A percentile compares a stretch with the other conserved stretches of the same genome.
Evolutionary conservation across 2,329 filamentous ascomycete species (phyloP).

Genomic region (Fusarium setosum): DNA sequence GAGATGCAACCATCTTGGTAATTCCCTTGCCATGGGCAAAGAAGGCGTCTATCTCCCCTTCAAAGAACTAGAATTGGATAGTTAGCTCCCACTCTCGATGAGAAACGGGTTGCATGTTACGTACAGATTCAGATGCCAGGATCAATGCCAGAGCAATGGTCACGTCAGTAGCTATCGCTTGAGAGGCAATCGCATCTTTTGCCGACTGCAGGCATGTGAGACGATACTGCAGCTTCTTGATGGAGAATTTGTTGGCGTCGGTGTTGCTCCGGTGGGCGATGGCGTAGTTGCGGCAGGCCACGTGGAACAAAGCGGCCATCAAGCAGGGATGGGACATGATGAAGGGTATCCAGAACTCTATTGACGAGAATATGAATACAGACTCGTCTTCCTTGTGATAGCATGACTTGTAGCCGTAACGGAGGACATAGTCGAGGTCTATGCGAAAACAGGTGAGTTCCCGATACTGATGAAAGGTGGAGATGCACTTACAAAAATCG

Average conservation of each 20-base stretch:
- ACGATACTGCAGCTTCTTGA: constrained; percentile 13
- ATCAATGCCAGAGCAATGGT: constrained; percentile 15
- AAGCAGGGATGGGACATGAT: constrained; percentile 22
- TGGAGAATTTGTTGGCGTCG: neutral
- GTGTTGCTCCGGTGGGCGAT: constrained; percentile 11
- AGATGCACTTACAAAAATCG: constrained; percentile 5
- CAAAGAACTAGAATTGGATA: neutral
- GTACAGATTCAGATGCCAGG: constrained; percentile 20
- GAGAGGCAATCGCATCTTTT: constrained; percentile 4
- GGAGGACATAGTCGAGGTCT: constrained; percentile 10
- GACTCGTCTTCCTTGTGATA: constrained; percentile 3
- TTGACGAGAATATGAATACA: neutral
- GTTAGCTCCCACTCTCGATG: neutral
- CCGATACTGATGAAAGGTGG: neutral
- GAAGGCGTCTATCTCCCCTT: constrained; percentile 14
- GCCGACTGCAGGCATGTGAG: constrained; percentile 12
- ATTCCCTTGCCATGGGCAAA: constrained; percentile 5
- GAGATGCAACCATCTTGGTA: constrained; percentile 15
- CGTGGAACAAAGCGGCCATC: constrained; percentile 28
- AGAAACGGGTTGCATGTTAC: neutral
- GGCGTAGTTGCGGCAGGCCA: constrained; percentile 33
- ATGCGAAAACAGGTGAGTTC: neutral
- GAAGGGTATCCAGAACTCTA: constrained; percentile 21
- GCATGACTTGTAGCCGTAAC: constrained; percentile 13
- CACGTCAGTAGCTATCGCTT: constrained; percentile 5